phyloP scores from a whole-genome alignment of 148 eudicot species.

The Rheum nobile region DNA sequence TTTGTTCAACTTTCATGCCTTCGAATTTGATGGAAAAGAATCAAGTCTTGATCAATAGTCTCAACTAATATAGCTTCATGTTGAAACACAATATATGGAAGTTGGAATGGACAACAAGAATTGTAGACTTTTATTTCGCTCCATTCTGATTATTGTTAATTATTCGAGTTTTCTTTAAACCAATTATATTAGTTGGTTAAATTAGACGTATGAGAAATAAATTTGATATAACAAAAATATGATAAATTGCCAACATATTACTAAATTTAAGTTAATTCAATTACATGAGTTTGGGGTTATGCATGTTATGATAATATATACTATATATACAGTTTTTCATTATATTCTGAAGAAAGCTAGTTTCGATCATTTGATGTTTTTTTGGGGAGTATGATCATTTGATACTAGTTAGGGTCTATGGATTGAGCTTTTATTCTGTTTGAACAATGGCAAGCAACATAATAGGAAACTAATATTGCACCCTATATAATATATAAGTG shows the following conservation, averaged over 20 bases:
- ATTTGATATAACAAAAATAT: background rate
- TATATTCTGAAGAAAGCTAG: too few species aligned
- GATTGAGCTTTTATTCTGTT: constrained; percentile 1
- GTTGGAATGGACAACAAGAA: background rate
- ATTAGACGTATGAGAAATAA: background rate
- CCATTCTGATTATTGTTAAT: background rate
- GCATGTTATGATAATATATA: too few species aligned
- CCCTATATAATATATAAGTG: too few species aligned
- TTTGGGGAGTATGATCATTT: background rate
- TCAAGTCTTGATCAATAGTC: background rate
- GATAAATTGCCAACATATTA: too few species aligned
- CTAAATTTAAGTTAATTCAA: too few species aligned
- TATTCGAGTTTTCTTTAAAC: too few species aligned
- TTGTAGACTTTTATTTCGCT: background rate
- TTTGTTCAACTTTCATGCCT: constrained; percentile 1
- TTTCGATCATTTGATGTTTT: background rate
- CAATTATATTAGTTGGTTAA: background rate
- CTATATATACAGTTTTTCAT: too few species aligned
- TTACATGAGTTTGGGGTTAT: too few species aligned
- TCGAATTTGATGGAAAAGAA: constrained; percentile 3
- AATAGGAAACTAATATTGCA: background rate
- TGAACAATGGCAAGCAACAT: background rate
- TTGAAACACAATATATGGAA: background rate
- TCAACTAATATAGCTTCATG: background rate
- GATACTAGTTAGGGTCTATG: constrained; percentile 2